phyloP scores from a whole-genome alignment of 23 red algal species.

The Porphyridium purpureum region DNA sequence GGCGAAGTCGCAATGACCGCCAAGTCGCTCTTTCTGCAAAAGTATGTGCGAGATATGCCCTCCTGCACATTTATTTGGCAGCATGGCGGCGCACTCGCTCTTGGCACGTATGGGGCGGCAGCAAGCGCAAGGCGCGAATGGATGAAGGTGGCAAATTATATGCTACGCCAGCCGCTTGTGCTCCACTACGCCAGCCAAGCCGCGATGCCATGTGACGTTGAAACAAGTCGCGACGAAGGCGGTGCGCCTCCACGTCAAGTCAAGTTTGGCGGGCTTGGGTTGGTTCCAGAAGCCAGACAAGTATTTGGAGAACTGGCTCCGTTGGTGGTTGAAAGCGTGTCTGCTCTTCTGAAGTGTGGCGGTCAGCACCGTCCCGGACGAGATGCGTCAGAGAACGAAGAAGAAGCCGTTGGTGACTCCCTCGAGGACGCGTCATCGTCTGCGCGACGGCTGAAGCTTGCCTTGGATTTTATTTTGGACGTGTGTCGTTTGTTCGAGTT shows the following conservation, averaged over 20 bases:
- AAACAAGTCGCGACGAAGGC: not conserved
- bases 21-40: not conserved
- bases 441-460: not conserved
- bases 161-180: too few species aligned
- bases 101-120: too few species aligned
- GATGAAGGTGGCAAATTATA: too few species aligned
- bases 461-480: not conserved
- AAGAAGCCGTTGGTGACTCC: not conserved
- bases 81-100: too few species aligned
- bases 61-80: not conserved
- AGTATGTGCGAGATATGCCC: not conserved
- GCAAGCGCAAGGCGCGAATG: too few species aligned
- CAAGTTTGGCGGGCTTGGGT: not conserved
- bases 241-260: not conserved
- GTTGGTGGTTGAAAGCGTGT: not conserved
- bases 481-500: not conserved
- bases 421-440: not conserved
- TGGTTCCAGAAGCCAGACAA: not conserved
- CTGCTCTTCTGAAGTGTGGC: slow-evolving; percentile 19
- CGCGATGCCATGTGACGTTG: slow-evolving; percentile 24
- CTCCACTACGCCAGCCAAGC: slow-evolving; percentile 3
- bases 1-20: not conserved
- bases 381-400: not conserved
- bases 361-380: slow-evolving; percentile 5
- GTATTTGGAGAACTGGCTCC: not conserved